Base-by-base conservation (phyloP, 75 land plant genomes). In the Selaginella tamariscina region DNA sequence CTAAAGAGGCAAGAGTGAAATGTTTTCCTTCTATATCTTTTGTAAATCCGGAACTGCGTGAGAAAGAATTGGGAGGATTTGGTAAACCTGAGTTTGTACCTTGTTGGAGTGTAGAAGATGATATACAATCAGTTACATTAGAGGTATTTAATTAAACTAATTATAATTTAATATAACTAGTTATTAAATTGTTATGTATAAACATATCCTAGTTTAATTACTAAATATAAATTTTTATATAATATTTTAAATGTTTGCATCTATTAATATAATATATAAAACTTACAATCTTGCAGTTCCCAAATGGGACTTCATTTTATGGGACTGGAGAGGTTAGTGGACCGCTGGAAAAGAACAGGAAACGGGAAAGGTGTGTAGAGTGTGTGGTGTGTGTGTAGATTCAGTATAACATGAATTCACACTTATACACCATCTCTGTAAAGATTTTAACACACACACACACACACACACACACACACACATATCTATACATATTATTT, bases 291-390 rank as follows among this genome's bases (percentile, higher is more conserved):
- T 71, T 67, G 28, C 67, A 91, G 97, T 78, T 93, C 71, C 96
- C 98, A 64, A 9, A 15, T 20, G 94, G 87, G 56, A 73, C 95
- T 49, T 81, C 90, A 2, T 75, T 89, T n/a, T 89, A 93, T 79
- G 98, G 98, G 33, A 86, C 95, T 32, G 98, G 98, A 64, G 98
- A 93, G 79, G 95, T 80, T 27, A 79, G 96, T 70, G 98, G 98
- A 24, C 78, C 80, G 30, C 79, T 93, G 9, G 96, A 93, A n/a
- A 73, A 85, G 98, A 32, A 81, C 96, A n/a, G 98, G 98, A 32
- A 88, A 82, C 65, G 77, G 98, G 70, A 95, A 89, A 62, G n/a
- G n/a, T n/a, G n/a, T n/a, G n/a, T n/a, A n/a, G n/a, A n/a, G n/a
- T n/a, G n/a, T n/a, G n/a, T n/a, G n/a, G n/a, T n/a, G n/a, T n/a